Conservation (phyloP, 208 protist species). For the Wallacemonas rigidus region DNA sequence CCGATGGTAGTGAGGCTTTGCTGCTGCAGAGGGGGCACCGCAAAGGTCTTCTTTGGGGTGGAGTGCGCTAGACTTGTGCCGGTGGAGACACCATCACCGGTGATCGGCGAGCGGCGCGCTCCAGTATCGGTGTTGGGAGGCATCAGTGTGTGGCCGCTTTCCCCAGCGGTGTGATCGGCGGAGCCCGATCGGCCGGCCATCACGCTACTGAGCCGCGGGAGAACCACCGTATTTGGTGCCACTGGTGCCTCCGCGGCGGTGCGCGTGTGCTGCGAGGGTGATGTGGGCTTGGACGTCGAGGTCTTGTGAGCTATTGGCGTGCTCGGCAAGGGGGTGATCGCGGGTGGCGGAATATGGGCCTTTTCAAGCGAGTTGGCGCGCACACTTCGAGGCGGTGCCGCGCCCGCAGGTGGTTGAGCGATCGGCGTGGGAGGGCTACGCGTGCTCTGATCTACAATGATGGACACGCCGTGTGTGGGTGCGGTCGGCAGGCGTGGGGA, state of each 20-base stretch:
- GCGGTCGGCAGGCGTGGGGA: too few species aligned
- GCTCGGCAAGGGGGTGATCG: background rate
- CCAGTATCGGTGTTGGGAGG: too few species aligned
- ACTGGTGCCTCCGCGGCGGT: too few species aligned
- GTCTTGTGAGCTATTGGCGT: background rate
- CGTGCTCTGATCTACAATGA: background rate
- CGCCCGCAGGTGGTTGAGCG: background rate
- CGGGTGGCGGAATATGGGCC: background rate
- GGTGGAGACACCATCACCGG: too few species aligned
- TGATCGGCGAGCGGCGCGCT: too few species aligned
- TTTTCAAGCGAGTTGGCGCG: background rate
- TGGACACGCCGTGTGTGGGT: too few species aligned
- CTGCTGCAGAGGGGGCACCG: constrained; percentile 2
- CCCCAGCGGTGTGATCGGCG: too few species aligned
- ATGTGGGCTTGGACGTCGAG: background rate
- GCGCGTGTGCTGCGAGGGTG: background rate
- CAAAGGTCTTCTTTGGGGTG: background rate
- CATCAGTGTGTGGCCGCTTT: too few species aligned
- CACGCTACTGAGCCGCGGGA: background rate
- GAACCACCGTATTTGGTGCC: background rate
- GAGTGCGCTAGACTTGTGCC: background rate
- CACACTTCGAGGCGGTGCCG: background rate
- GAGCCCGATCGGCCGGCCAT: background rate
- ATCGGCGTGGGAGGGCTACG: background rate
- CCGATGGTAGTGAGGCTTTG: background rate